Base-by-base conservation (phyloP, 148 eudicot genomes). In the Vaccinium macrocarpon region DNA sequence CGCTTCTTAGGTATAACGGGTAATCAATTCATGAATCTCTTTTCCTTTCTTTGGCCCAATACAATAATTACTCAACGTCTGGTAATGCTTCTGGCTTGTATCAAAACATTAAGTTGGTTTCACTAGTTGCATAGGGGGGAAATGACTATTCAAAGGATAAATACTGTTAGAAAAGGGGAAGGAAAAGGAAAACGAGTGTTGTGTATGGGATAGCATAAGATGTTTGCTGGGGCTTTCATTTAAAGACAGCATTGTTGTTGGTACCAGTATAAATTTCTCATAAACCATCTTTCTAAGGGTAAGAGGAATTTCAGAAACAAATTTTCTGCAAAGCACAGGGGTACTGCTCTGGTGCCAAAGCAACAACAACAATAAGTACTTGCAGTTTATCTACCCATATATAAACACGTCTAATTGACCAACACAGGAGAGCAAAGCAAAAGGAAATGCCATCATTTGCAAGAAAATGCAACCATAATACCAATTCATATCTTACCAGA, bases 401-500 rank as follows among this genome's bases (percentile, higher is more conserved):
- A 52, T 51, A 38, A 80, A 80, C 50, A 80, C 42, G 35, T 56
- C 82, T 23, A 59, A 48, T 48, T 7, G 15, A 48, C 42, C 25
- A 19, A 66, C 51, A 79, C 1, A 84, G 19, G 18, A 46, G 82
- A 35, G 77, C 7, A 18, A 18, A 29, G 62, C 76, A 53, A 78
- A 25, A 12, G 70, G 70, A 38, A 6, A 50, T 12, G 56, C 46
- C 46, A 55, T 5, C 59, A 68, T 38, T 74, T 52, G 62, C 42
- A 32, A 27, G 42, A n/a, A 75, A 84, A 46, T 25, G 23, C 81
- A 77, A 62, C 18, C 51, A 80, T 35, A 84, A 23, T 59, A 79
- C 59, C 55, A 29, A 25, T 79, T 18, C 1, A 55, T 57, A 74
- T 81, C 62, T 89, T 93, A 97, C 99, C 90, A 97, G 93, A 55